Evolutionary conservation across 441 rosid genomes (phyloP), one percentile per base, ranked within the genome.

Genomic region (Gossypium lobatum): DNA sequence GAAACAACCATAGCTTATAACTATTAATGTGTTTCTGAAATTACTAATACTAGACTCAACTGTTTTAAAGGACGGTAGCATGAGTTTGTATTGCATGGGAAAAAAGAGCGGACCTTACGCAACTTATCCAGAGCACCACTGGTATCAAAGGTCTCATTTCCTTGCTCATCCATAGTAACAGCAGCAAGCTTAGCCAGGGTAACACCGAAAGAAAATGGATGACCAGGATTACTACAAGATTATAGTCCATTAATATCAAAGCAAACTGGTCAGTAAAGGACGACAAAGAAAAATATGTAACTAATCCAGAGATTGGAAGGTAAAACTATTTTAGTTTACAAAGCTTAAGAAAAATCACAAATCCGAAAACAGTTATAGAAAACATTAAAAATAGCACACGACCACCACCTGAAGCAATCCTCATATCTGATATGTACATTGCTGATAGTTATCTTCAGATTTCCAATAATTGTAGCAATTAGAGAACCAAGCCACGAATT

Each of bases 101-200:
- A 75, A 64, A 64, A 75, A 74, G 70, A 71, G 63, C 87, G 82
- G 60, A 96, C 99, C 95, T 96, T 96, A 76, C 94, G 91, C 80
- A 96, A 77, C 82, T 81, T 91, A 84, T 96, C 98, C 82, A 92
- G 78, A 77, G 99, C 99, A 71, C 99, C 98, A 86, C 99, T 93
- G 18, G 96, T 80, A 85, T 96, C 99, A 79, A 96, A 96, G 54
- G 97, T 96, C 88, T 96, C 99, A 75, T 92, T 93, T 73, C 92
- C 99, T 75, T 89, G 92, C 78, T 93, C 98, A 80, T 96, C 99
- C 90, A 85, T 89, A 63, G 99, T 96, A 71, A 96, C 98, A 79
- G 99, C 99, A 70, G 99, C 99, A 70, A 96, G 93, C 85, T 92
- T 96, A 42, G 98, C 99, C 78, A 96, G 82, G 72, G 99, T 91